These are phyloP conservation scores for Phaeolepiota aurea DNA, from an alignment of 768 basidiomycete genomes.

Conservation along the genomic window DNA sequence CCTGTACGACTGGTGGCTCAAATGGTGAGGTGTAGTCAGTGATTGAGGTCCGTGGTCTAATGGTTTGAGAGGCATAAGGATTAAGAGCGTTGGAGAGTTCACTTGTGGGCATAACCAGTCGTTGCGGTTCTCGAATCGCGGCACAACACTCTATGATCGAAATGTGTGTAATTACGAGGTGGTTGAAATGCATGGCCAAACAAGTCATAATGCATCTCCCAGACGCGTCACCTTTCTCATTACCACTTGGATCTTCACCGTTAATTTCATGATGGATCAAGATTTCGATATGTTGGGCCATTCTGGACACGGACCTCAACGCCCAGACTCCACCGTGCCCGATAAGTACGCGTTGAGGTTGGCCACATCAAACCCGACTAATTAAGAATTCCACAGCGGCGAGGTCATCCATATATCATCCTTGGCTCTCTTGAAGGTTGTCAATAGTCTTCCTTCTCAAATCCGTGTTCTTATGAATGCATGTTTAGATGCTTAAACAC, in stretches of 20 bases:
- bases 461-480: constrained; percentile 5
- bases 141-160: too few relatives aligned
- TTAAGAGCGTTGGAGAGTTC: constrained; percentile 78
- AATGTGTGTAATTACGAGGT: constrained; percentile 5
- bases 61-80: constrained; percentile 45
- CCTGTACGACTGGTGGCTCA: constrained; percentile 17
- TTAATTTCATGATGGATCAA: constrained; percentile 31
- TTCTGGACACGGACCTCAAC: constrained; percentile 28
- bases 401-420: constrained; percentile 97
- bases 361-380: constrained; percentile 8
- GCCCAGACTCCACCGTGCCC: constrained; percentile 48
- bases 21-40: constrained; percentile 13
- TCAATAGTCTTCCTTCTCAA: too few relatives aligned
- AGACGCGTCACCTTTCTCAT: constrained; percentile 37
- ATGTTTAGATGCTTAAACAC: constrained; percentile 90
- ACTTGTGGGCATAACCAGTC: constrained; percentile 48
- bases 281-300: constrained; percentile 43
- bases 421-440: constrained; percentile 89
- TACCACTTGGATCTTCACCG: constrained; percentile 6
- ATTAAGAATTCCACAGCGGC: constrained; percentile 44
- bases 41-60: constrained; percentile 19
- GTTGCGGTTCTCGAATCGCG: constrained; percentile 2
- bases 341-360: constrained; percentile 53
- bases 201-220: constrained; percentile 12
- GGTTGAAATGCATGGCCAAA: constrained; percentile 20